Evolutionary conservation across 306 rosid species (phyloP), one percentile per base, ranked within the genome.

Genomic region (Quercus bicolor): DNA sequence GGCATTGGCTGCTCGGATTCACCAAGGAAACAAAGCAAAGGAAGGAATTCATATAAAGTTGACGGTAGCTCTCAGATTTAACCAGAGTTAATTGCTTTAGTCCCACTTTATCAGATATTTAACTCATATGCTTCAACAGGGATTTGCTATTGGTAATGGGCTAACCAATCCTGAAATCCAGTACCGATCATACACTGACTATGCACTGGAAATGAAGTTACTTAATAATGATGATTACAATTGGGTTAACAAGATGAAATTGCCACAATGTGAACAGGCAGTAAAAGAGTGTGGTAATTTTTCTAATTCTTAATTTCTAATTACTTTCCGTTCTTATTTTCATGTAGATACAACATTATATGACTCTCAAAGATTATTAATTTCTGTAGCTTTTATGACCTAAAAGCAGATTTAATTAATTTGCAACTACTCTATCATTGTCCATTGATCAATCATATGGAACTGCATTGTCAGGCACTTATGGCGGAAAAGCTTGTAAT

Each of bases 101-200:
- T 28, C 37, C 56, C 8, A 53, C 40, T 43, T 57, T 20, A 2
- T 45, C 16, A 77, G 52, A 59, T 55, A 10, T 37, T 56, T 15
- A 55, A 56, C 52, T 77, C 21, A 40, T 8, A 11, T 31, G 24
- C 68, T 77, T 60, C 34, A 87, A 68, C 88, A 95, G 98, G 99
- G 98, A 53, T 84, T 91, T 82, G 98, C 98, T 14, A 96, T 96
- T n/a, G 99, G 99, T 4, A 96, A 96, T 61, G 97, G 97, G 31
- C 77, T 90, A 56, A 93, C 98, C 33, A 83, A 96, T 83, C 97
- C 99, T 6, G 94, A 72, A 84, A 86, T 91, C 74, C 99, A 93
- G 85, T 91, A 88, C 85, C 78, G 75, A 79, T 93, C 99, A 33
- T 93, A 96, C 77, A 70, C 92, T 48, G 98, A 93, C 52, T 96